Conservation (phyloP, 2,329 filamentous ascomycete genomes). For the Fusarium dimerum region DNA sequence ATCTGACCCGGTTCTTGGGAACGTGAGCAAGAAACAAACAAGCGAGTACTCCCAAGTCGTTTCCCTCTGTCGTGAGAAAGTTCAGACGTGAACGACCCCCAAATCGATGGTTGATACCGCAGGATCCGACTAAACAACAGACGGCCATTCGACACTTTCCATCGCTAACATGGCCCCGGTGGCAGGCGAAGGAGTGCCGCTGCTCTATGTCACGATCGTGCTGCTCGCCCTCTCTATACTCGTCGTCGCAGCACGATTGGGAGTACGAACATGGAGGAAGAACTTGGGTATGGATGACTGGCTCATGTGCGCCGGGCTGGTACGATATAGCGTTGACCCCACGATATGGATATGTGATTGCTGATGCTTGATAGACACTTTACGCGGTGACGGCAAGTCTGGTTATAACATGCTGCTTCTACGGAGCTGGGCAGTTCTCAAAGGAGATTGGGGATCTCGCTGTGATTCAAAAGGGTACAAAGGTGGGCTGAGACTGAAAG, state of each 20-base stretch:
- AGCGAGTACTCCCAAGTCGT: too few relatives aligned
- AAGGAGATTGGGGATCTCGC: neutral
- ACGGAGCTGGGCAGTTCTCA: constrained; percentile 16
- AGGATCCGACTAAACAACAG: too few relatives aligned
- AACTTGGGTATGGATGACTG: constrained; percentile 24
- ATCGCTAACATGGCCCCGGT: constrained; percentile 8
- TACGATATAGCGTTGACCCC: neutral
- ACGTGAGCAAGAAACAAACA: too few relatives aligned
- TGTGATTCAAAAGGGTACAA: constrained; percentile 17
- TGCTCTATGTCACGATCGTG: constrained; percentile 17
- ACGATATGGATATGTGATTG: neutral
- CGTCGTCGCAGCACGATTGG: constrained; percentile 3
- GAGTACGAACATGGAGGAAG: constrained; percentile 16
- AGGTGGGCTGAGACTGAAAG: constrained; percentile 9
- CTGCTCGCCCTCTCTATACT: constrained; percentile 19
- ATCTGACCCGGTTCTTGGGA: too few relatives aligned
- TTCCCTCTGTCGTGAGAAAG: too few relatives aligned
- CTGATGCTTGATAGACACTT: constrained; percentile 3
- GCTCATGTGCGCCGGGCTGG: constrained; percentile 21
- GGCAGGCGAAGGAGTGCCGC: constrained; percentile 16
- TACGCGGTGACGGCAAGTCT: constrained; percentile 15
- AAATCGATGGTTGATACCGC: too few relatives aligned
- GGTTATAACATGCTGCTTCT: constrained; percentile 20
- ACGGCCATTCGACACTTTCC: too few relatives aligned
- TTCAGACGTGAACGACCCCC: too few relatives aligned